Evolutionary conservation across 176 grass and related monocot species (phyloP).

Genomic region (Eleusine coracana): DNA sequence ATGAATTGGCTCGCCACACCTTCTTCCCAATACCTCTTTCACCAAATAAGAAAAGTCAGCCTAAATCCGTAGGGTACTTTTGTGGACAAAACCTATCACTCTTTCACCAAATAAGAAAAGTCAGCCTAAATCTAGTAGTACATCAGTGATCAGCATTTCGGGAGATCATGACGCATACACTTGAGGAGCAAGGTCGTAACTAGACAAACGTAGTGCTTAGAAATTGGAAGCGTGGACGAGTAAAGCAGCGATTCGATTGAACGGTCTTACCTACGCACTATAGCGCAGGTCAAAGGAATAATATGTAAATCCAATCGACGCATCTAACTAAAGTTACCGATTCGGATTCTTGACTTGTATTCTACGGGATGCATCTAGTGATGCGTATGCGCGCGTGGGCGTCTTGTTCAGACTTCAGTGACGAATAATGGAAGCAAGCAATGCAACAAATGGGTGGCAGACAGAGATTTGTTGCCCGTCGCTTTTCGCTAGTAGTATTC

Average conservation of each 20-base stretch:
- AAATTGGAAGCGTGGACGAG: background rate
- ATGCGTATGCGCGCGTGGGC: background rate
- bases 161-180: no score
- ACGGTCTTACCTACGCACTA: conserved; percentile 22
- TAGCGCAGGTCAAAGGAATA: background rate
- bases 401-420: background rate
- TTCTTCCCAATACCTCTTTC: no score
- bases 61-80: background rate
- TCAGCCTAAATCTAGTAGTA: no score
- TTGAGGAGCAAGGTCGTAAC: no score
- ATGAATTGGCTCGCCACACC: no score
- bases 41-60: no score
- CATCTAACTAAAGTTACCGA: background rate
- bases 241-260: conserved; percentile 31
- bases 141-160: no score
- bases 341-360: conserved; percentile 6
- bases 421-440: background rate
- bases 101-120: no score
- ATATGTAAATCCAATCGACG: background rate
- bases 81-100: conserved; percentile 9
- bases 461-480: background rate
- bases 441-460: conserved; percentile 10
- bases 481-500: conserved; percentile 7
- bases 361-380: background rate
- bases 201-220: no score